Conservation (phyloP, 1,284 basidiomycete species). For the Sanghuangporus sanghuang region DNA sequence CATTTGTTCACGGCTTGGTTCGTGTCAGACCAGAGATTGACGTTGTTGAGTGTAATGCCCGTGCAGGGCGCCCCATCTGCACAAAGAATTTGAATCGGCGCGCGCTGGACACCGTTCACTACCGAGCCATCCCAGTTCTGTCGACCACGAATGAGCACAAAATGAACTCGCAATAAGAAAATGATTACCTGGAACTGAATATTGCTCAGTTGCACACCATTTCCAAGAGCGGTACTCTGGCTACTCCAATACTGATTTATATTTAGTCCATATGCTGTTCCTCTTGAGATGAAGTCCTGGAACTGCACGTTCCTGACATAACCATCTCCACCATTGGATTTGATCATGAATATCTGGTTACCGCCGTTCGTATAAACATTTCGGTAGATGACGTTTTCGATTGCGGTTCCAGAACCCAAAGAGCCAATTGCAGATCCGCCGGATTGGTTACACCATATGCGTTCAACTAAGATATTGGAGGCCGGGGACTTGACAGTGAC, state of each 20-base stretch:
- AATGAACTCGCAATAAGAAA: not conserved
- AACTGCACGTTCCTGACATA: conserved; percentile 31
- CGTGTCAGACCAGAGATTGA: conserved; percentile 30
- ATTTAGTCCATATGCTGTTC: conserved; percentile 31
- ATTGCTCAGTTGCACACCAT: conserved; percentile 27
- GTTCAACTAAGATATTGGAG: conserved; percentile 30
- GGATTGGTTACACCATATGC: conserved; percentile 34
- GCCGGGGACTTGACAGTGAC: conserved; percentile 34
- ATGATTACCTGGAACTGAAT: conserved; percentile 27
- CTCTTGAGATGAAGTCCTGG: conserved; percentile 29
- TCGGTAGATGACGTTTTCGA: conserved; percentile 30
- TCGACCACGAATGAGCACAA: not conserved
- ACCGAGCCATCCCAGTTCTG: conserved; percentile 32
- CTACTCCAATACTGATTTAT: conserved; percentile 29
- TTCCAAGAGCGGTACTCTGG: conserved; percentile 21
- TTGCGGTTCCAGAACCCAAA: conserved; percentile 28
- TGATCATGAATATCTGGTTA: conserved; percentile 35
- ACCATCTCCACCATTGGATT: conserved; percentile 31
- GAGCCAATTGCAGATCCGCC: conserved; percentile 33
- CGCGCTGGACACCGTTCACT: conserved; percentile 26
- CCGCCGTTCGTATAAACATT: conserved; percentile 33
- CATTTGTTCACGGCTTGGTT: conserved; percentile 28
- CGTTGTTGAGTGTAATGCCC: conserved; percentile 27
- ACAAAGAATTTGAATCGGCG: conserved; percentile 29
- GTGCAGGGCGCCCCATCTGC: conserved; percentile 31